These are phyloP conservation scores for Nyssa sinensis DNA, from an alignment of 148 eudicot genomes.

Conservation along the genomic window DNA sequence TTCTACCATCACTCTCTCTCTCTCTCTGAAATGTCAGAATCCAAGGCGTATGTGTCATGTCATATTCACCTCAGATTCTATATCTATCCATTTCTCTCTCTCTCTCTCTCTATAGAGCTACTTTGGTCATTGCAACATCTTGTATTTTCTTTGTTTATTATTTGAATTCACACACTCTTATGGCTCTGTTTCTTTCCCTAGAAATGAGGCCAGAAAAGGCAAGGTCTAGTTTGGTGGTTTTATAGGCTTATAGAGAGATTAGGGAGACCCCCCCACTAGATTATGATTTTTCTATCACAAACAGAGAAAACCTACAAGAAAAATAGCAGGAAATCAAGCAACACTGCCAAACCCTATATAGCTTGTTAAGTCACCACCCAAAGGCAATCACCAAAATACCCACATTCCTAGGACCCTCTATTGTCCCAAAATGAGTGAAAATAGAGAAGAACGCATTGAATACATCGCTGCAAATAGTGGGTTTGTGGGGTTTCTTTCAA, in stretches of 20 bases:
- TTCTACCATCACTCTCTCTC: background rate
- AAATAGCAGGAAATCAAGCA: background rate
- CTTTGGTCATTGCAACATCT: background rate
- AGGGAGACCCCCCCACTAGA: background rate
- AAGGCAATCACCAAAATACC: background rate
- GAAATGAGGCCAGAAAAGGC: no score
- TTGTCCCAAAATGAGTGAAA: slow-evolving; percentile 4
- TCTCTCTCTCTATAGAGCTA: background rate
- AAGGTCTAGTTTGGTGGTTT: no score
- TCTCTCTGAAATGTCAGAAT: slow-evolving; percentile 26
- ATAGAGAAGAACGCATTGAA: no score
- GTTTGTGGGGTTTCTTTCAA: no score
- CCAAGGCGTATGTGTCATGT: slow-evolving; percentile 36
- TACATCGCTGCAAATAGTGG: no score
- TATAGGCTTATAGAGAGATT: no score
- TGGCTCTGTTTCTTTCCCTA: no score
- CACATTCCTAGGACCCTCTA: slow-evolving; percentile 18
- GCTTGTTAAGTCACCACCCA: no score
- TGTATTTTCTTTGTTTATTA: no score
- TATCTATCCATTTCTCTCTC: no score
- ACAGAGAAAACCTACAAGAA: background rate
- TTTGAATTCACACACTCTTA: no score
- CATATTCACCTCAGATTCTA: slow-evolving; percentile 40
- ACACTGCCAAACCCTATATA: background rate
- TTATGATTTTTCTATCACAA: background rate